These are phyloP conservation scores for Colletotrichum higginsianum DNA, from an alignment of 2,329 filamentous ascomycete genomes.

Conservation along the genomic window DNA sequence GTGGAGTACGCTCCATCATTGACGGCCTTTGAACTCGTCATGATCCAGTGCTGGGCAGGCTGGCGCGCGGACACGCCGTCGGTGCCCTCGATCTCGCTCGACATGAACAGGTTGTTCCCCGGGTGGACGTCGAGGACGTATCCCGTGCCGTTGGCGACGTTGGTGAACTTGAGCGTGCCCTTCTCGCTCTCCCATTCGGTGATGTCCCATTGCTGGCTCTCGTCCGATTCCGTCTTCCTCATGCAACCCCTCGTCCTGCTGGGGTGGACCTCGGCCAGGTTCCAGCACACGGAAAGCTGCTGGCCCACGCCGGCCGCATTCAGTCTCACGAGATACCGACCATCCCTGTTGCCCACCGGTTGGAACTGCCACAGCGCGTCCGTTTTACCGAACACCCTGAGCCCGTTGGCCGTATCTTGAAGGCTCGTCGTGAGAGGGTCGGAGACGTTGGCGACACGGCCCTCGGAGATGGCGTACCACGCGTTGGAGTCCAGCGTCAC, in stretches of 20 bases:
- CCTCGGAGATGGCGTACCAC: constrained; percentile 55
- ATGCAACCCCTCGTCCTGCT: constrained; percentile 51
- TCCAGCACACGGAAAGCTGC: constrained; percentile 51
- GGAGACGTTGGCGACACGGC: constrained; percentile 50
- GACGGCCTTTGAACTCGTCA: constrained; percentile 50
- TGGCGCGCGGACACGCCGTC: constrained; percentile 44
- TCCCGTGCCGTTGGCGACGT: constrained; percentile 51
- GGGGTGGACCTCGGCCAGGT: constrained; percentile 44
- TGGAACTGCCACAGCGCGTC: constrained; percentile 50
- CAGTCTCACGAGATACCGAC: constrained; percentile 52
- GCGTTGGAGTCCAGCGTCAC: constrained; percentile 52
- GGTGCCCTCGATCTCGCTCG: constrained; percentile 44
- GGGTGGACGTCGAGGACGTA: constrained; percentile 53
- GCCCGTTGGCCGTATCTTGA: constrained; percentile 38
- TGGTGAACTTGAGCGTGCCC: constrained; percentile 48
- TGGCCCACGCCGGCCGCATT: constrained; percentile 47
- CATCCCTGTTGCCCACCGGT: constrained; percentile 45
- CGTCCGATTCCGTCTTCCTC: constrained; percentile 44
- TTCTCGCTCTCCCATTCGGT: constrained; percentile 45
- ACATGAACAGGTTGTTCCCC: constrained; percentile 51
- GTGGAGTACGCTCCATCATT: constrained; percentile 53
- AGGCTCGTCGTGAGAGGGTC: constrained; percentile 45
- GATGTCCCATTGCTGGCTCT: constrained; percentile 54
- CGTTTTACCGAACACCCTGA: constrained; percentile 45
- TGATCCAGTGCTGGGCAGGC: constrained; percentile 53